These are phyloP conservation scores for Fusarium annulatum DNA, from an alignment of 2,329 filamentous ascomycete genomes.

Conservation along the genomic window DNA sequence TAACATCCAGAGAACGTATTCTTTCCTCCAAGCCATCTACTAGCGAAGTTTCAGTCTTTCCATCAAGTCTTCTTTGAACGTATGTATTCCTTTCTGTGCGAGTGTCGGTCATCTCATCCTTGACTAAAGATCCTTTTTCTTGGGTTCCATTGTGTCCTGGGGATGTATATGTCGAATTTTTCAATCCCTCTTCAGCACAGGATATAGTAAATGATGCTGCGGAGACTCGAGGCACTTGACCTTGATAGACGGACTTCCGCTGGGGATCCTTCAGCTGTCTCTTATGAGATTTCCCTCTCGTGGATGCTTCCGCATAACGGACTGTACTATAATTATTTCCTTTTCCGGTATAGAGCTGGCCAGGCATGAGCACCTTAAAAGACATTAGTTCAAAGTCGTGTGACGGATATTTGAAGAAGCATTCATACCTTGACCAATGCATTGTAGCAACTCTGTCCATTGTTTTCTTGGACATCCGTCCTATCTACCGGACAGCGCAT, in stretches of 20 bases:
- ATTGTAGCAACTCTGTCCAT: constrained; percentile 7
- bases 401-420: not conserved
- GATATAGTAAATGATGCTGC: not conserved
- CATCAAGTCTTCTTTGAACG: constrained; percentile 4
- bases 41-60: not conserved
- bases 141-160: not conserved
- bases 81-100: constrained; percentile 7
- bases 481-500: not conserved
- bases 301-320: not conserved
- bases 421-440: constrained; percentile 17
- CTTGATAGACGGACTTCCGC: not conserved
- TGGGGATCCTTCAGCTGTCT: constrained; percentile 9
- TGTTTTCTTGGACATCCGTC: not conserved
- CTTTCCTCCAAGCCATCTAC: constrained; percentile 9
- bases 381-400: not conserved
- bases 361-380: not conserved
- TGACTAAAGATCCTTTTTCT: not conserved
- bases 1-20: constrained; percentile 11
- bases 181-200: not conserved
- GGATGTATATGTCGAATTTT: not conserved
- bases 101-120: not conserved
- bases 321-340: not conserved
- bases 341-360: not conserved
- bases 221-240: constrained; percentile 15
- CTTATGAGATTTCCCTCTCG: not conserved